Percentiles rank a stretch among this genome's conserved stretches.
Evolutionary conservation across 192 early-diverging fungal genomes (phyloP).

Genomic region (Chytriomyces sp.): DNA sequence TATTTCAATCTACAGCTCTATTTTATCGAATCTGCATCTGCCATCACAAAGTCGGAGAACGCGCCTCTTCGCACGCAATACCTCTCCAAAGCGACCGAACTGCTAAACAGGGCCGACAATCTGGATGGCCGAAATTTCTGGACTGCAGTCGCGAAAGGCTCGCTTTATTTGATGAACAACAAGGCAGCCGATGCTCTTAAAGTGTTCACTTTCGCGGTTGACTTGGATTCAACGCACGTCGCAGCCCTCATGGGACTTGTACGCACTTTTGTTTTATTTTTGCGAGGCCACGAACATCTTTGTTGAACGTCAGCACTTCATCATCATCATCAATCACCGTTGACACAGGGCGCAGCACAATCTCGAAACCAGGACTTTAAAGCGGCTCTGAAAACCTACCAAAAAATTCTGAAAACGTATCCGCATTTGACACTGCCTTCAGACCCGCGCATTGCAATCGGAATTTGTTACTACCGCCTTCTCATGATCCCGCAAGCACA

Average conservation of each 20-base stretch:
- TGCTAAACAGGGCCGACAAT: constrained; percentile 76
- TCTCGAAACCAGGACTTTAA: constrained; percentile 67
- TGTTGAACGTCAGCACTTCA: constrained; percentile 6
- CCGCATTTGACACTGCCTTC: constrained; percentile 59
- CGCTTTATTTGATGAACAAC: constrained; percentile 58
- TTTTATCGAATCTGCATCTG: constrained; percentile 16
- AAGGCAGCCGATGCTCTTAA: constrained; percentile 62
- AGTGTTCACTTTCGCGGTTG: constrained; percentile 57
- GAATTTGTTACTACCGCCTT: constrained; percentile 81
- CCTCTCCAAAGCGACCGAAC: constrained; percentile 65
- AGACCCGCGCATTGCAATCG: constrained; percentile 83
- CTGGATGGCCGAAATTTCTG: constrained; percentile 72
- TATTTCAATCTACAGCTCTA: constrained; percentile 5
- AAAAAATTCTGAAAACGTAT: constrained; percentile 68
- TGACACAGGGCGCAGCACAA: constrained; percentile 60
- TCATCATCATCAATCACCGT: neutral
- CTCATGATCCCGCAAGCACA: constrained; percentile 70
- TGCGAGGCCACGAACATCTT: neutral
- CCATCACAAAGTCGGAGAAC: neutral
- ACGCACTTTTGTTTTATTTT: constrained; percentile 1
- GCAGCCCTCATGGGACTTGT: constrained; percentile 69
- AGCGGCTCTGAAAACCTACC: constrained; percentile 75
- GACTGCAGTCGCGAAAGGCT: constrained; percentile 75
- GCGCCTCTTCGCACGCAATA: neutral
- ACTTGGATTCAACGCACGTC: constrained; percentile 46